phyloP scores from a whole-genome alignment of 768 basidiomycete species.

The Lactarius hatsudake region DNA sequence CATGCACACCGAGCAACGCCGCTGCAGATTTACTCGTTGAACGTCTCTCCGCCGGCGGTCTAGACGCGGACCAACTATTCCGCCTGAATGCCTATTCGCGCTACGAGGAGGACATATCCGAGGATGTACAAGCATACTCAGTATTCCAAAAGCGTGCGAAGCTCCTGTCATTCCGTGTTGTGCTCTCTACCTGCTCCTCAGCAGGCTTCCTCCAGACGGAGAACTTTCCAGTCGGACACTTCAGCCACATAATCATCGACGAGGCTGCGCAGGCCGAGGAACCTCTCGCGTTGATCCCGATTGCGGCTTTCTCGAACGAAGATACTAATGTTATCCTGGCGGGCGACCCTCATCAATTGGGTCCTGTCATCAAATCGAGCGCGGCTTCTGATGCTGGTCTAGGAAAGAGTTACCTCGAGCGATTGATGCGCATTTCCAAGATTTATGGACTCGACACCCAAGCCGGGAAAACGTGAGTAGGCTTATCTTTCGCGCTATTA shows the following conservation, averaged over 20 bases:
- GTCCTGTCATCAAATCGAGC: slow-evolving; percentile 60
- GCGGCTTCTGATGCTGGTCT: slow-evolving; percentile 57
- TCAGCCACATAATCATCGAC: slow-evolving; percentile 66
- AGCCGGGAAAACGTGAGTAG: slow-evolving; percentile 23
- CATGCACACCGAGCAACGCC: slow-evolving; percentile 66
- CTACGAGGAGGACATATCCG: slow-evolving; percentile 36
- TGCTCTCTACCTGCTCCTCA: slow-evolving; percentile 67
- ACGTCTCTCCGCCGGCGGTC: slow-evolving; percentile 35
- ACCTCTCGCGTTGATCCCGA: slow-evolving; percentile 59
- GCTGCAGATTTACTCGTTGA: slow-evolving; percentile 60
- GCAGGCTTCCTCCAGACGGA: slow-evolving; percentile 54
- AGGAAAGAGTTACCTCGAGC: slow-evolving; percentile 58
- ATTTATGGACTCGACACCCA: slow-evolving; percentile 25
- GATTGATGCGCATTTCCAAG: slow-evolving; percentile 42
- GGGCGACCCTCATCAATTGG: slow-evolving; percentile 71
- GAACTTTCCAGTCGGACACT: slow-evolving; percentile 60
- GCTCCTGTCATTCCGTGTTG: slow-evolving; percentile 46
- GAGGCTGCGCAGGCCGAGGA: slow-evolving; percentile 74
- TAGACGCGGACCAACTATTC: slow-evolving; percentile 45
- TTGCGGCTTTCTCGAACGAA: slow-evolving; percentile 56
- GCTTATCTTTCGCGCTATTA: background rate
- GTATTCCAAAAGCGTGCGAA: slow-evolving; percentile 35
- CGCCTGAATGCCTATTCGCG: slow-evolving; percentile 59
- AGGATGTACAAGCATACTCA: slow-evolving; percentile 39
- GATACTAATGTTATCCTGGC: slow-evolving; percentile 59